Evolutionary conservation across 2,329 filamentous ascomycete genomes (phyloP), one percentile per base, ranked within the genome.

Genomic region (Trematosphaeria pertusa): DNA sequence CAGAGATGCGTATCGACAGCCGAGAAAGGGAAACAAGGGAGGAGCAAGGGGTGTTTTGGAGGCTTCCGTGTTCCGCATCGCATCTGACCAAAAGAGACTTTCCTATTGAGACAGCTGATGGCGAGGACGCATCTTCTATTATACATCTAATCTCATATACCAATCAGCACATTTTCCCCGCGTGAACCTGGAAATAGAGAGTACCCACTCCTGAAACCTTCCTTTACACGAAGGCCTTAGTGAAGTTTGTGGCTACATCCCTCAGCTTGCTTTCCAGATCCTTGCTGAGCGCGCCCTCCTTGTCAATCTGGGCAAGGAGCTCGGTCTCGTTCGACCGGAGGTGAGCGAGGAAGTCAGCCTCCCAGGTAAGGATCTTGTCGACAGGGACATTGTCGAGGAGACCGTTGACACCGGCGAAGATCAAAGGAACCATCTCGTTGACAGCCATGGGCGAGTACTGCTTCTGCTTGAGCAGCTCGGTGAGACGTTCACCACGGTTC

Each of bases 351-450:
- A 96, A 95, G 80, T 97, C 93, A 70, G 87, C 66, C 85, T 99
- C 94, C 91, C 93, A 99, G 76, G 85, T 77, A 59, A 94, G 86
- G 67, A 99, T 88, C 88, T 93, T 96, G 85, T 60, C 75, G 73
- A 97, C 94, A 58, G 94, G 94, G 62, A 99, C 83, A 67, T 59
- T 73, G 82, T 99, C 94, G 64, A 99, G 87, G 80, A 84, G 81
- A 83, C 94, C 94, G 81, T 97, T 97, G 81, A 99, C 91, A 95
- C 94, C 94, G 63, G 94, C 93, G 80, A 85, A 99, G 85, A 99
- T 97, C 66, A 99, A 87, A 65, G 94, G 94, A 82, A 99, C 94
- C 93, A 97, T 97, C 84, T 99, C 93, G 84, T 95, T 94, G 75
- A 97, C 93, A 66, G 91, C 89, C 92, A 97, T 97, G 70, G 94